Base-by-base conservation (phyloP, 2,329 filamentous ascomycete species). In the Fusarium tricinctum region DNA sequence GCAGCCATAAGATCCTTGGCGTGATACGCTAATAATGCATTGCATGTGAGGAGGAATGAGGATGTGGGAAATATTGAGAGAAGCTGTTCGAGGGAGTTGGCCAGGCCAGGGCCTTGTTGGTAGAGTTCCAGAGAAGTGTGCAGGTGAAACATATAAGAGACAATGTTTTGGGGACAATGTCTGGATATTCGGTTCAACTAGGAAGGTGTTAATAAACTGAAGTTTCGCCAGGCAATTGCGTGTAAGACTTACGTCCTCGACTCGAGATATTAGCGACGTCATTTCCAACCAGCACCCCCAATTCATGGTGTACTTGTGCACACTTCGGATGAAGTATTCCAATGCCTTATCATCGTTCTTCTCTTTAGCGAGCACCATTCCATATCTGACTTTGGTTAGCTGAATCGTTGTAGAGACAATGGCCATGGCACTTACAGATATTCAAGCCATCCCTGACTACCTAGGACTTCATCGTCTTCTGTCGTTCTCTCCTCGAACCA, bases 231-330 rank as follows among this genome's bases (percentile, higher is more conserved):
- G 19, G 3, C 14, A 32, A n/a, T 3, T 20, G 22, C 23, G 39
- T 42, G 35, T 56, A 43, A 13, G 63, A 82, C 89, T 79, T 79
- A 96, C 91, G 79, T 97, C 93, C 78, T 97, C 94, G 10, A 91
- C 86, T 33, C 91, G 89, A 35, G 89, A 88, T 62, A 97, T 88
- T 26, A 98, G 84, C 39, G 90, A 90, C 6, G 92, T 92, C 78
- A 99, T 88, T 80, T 99, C 96, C 60, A 96, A 86, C 96, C 96
- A 99, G 65, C 94, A 94, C 9, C 94, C 93, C 96, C 96, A 99
- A 76, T 98, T 97, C 87, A 94, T 97, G 2, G 94, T 92, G 74
- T 94, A 97, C 40, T 93, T 82, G 77, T 97, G 92, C 12, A 97
- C 92, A 75, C 94, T 97, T 67, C 89, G 87, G 51, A 97, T 84